Base-by-base conservation (phyloP, 441 rosid genomes). In the Populus tomentosa region DNA sequence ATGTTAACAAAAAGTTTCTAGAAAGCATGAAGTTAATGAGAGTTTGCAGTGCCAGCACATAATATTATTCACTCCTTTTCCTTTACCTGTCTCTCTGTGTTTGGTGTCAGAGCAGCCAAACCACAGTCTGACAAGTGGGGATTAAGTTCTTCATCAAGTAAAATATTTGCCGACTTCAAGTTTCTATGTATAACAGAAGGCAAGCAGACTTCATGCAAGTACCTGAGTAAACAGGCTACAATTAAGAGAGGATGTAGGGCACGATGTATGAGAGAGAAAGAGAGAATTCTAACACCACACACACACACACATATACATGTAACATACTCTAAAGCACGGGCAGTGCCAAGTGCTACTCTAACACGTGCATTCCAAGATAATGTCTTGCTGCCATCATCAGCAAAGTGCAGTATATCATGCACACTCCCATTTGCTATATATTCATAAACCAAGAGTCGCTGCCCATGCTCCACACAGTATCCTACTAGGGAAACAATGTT, bases 201-300 rank as follows among this genome's bases (percentile, higher is more conserved):
- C 91, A 92, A 86, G 84, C 98, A 92, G 68, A 95, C 97, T 87
- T 95, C 99, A 24, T 95, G 98, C 92, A 95, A 80, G 87, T 95
- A 95, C 91, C 99, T 95, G 83, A 75, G 65, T 26, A 79, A 23
- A 76, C 75, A 68, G 50, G 66, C 46, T 28, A 69, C 23, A 73
- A 42, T 50, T 83, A 38, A 79, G 77, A 62, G 76, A 74, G 32
- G 53, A 75, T n/a, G 26, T 26, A 67, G 16, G 38, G 61, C 42
- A 40, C 40, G 50, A 63, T 40, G 63, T 70, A 63, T 46, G 33
- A 5, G 21, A 23, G 68, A 26, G 10, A 62, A 30, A 3, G 23
- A 67, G 40, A 75, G 64, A 78, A 69, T 30, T 21, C 42, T 53
- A 81, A 75, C 38, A 38, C 18, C 46, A 80, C 66, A 78, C 71